Conservation (phyloP, 345 rosid genomes). For the Gossypioides kirkii region DNA sequence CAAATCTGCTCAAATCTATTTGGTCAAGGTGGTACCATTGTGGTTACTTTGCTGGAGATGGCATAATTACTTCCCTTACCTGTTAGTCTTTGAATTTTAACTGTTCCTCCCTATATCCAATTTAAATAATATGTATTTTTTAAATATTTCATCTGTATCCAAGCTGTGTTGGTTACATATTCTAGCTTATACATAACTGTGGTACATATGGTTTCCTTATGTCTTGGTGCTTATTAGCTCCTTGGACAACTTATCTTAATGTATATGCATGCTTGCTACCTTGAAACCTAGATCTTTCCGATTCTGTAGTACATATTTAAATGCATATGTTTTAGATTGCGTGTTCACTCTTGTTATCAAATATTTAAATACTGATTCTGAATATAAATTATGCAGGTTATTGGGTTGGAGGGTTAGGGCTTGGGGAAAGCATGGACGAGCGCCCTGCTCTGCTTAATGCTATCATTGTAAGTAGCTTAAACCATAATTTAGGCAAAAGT, state of each 20-base stretch:
- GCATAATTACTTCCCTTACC: not conserved
- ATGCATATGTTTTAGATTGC: conserved; percentile 5
- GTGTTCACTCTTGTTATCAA: not conserved
- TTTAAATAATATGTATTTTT: not conserved
- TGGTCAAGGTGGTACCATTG: not conserved
- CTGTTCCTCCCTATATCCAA: not conserved
- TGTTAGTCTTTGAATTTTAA: not conserved
- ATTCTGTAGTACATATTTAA: not conserved
- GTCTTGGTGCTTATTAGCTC: not conserved
- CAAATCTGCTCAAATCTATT: not conserved
- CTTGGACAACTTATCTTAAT: not conserved
- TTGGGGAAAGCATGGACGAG: conserved; percentile 73
- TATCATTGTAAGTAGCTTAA: conserved; percentile 43
- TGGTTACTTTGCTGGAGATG: not conserved
- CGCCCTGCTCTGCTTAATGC: conserved; percentile 52
- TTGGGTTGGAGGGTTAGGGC: conserved; percentile 81
- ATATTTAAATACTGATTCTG: not conserved
- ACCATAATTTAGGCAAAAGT: not conserved
- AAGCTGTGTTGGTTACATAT: not conserved
- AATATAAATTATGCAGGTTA: conserved; percentile 41
- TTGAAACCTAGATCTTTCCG: not conserved
- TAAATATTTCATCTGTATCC: not conserved
- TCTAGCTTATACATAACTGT: not conserved
- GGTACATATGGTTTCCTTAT: not conserved
- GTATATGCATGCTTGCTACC: not conserved